phyloP scores from a whole-genome alignment of 169 alveolate species.

The Plasmodium gonderi region DNA sequence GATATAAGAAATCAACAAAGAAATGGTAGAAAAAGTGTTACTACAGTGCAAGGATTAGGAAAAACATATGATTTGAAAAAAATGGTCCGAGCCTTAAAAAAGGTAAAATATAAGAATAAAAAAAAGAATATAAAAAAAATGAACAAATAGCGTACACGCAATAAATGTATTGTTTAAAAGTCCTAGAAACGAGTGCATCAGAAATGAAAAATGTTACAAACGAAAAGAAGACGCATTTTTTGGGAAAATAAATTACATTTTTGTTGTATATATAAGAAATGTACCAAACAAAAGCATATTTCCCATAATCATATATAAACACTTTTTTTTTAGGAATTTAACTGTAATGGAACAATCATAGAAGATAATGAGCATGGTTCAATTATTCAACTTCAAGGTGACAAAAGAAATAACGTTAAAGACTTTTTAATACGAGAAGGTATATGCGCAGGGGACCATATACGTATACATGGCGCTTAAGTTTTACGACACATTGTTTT shows the following conservation, averaged over 20 bases:
- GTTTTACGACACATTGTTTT: background rate
- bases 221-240: too few relatives aligned
- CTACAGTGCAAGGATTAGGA: constrained; percentile 95
- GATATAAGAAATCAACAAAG: constrained; percentile 94
- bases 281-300: too few relatives aligned
- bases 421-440: constrained; percentile 90
- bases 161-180: too few relatives aligned
- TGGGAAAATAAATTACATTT: too few relatives aligned
- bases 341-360: constrained; percentile 95
- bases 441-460: constrained; percentile 90
- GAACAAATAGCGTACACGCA: background rate
- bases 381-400: constrained; percentile 92
- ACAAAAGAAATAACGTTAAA: constrained; percentile 90
- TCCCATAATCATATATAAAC: too few relatives aligned
- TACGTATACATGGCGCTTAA: constrained; percentile 93
- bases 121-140: background rate
- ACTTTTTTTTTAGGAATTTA: constrained; percentile 80
- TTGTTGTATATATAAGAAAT: background rate
- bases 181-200: background rate
- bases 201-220: too few relatives aligned
- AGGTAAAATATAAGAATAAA: constrained; percentile 59
- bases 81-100: constrained; percentile 93
- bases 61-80: constrained; percentile 92
- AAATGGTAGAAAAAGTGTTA: constrained; percentile 94
- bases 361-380: constrained; percentile 93